Base-by-base conservation (phyloP, 2,329 filamentous ascomycete species). In the Trichoderma sp. region DNA sequence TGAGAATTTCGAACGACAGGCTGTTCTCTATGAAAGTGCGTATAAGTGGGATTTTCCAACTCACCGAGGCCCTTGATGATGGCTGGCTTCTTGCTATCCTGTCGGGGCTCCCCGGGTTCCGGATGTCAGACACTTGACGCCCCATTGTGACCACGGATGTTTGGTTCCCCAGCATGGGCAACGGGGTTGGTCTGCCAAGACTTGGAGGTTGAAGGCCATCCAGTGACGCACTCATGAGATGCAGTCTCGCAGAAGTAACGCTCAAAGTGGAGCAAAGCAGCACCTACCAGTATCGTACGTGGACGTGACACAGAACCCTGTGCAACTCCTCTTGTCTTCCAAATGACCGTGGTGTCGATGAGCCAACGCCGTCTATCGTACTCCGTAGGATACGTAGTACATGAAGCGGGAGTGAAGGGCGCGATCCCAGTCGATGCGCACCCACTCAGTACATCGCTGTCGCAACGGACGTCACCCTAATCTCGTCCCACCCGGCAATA, bases 391-490 rank as follows among this genome's bases (percentile, higher is more conserved):
- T 14, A 39, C 34, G 12, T 14, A 39, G 34, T 39, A 14, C 34
- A 39, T 14, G 34, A 48, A 43, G 19, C 39, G 28, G 57, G 45
- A 60, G 21, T 21, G 17, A 34, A 50, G 28, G 30, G 19, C 17
- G 19, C 50, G 14, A 60, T 60, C 57, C 57, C 39, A 26, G 57
- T 48, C 14, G n/a, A 14, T 26, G 21, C 10, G 19, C 44, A 58
- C 26, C 56, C 56, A 48, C 44, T 30, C 12, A 47, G n/a, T 14
- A 34, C 34, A 17, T 61, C 48, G 47, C 58, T 47, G 58, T 61
- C 47, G 58, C 58, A 61, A 19, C 47, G 57, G 21, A 51, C 57
- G 45, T 51, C 57, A 60, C 57, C 57, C 34, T 51, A 50, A 61
- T 52, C 58, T 52, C 30, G 58, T 51, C 50, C 47, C 34, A 34